Evolutionary conservation across 2,329 filamentous ascomycete species (phyloP), one percentile per base, ranked within the genome.

Genomic region (Monosporascus ibericus): DNA sequence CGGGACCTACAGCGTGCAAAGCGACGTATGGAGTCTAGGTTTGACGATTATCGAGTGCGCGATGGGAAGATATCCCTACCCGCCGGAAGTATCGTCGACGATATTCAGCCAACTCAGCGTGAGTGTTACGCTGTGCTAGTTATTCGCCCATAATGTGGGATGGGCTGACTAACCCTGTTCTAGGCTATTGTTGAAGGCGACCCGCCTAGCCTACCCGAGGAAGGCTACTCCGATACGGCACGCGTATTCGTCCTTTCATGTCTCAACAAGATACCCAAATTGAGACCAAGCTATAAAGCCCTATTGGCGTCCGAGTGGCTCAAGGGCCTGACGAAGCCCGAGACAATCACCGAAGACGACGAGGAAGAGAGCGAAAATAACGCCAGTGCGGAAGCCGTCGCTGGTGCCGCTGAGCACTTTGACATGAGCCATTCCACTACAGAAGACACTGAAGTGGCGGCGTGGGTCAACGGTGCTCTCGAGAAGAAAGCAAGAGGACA

Each of bases 161-260:
- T 20, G 24, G 25, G 17, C 55, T 67, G 25, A 18, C 55, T 67
- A 61, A 68, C 46, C 18, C 11, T 30, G 27, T 46, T 38, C 27
- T 60, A 99, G 94, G 94, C 94, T 52, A 99, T 99, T 66, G 94
- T 99, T 37, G 90, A 97, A 67, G 94, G 94, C 48, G 91, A 96
- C n/a, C 90, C 94, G 15, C 94, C 94, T 11, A 85, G 88, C 64
- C 82, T 99, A 34, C 94, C 94, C 0, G 75, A 79, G 5, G 82
- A 88, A 52, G 85, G 82, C 25, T 99, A 88, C 68, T 94, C 92
- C 0, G 80, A 87, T 52, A 79, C 82, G 6, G 90, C 92, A 2
- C 86, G 85, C 52, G 87, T 92, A 62, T 99, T 99, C 72, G 92
- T 99, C 24, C 79, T 81, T 39, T 86, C 86, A 44, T 97, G 94